Base-by-base conservation (phyloP, 495 filamentous ascomycete genomes). In the Lasiosphaeria hispida region DNA sequence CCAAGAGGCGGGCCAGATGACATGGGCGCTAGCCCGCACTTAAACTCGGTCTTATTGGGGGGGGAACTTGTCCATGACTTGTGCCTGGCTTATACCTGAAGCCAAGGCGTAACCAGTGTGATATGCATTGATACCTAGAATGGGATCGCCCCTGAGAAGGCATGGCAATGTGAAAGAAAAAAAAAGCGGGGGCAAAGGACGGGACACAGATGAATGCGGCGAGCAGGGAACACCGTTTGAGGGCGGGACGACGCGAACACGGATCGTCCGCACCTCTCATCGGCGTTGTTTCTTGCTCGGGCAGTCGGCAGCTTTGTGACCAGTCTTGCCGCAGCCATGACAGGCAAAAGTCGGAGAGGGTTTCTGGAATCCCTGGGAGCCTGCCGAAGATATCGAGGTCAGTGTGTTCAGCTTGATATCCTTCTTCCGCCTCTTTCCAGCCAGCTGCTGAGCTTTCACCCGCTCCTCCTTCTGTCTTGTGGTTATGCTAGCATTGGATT, bases 341-440 rank as follows among this genome's bases (percentile, higher is more conserved):
- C 64, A 68, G 14, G 61, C 9, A 38, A 68, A 36, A n/a, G n/a
- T 34, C 7, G 61, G 7, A 0, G 60, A 43, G 6, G 56, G 57
- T 35, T 53, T 57, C 41, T 60, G 63, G 33, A 53, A 54, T 10
- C 50, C 36, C 42, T 58, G 54, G 14, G 53, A 48, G 40, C 71
- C 71, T 19, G 65, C 71, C 23, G 59, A 67, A 35, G 82, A 83
- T 38, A 86, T 75, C 11, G 79, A 75, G 19, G 67, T 80, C 45
- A 81, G 65, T 14, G 68, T 68, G 55, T 84, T 83, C 53, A 87
- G 65, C 48, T 83, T 85, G 42, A 86, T 68, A 47, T 85, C 81
- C 65, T 84, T 82, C 61, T 78, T 81, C 65, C 78, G 76, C 4
- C 81, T 70, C 58, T 77, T 73, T 34, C 77, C 76, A 11, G 80